Evolutionary conservation across 179 eudicot genomes (phyloP), one percentile per base, ranked within the genome.

Genomic region (Patellifolia procumbens): DNA sequence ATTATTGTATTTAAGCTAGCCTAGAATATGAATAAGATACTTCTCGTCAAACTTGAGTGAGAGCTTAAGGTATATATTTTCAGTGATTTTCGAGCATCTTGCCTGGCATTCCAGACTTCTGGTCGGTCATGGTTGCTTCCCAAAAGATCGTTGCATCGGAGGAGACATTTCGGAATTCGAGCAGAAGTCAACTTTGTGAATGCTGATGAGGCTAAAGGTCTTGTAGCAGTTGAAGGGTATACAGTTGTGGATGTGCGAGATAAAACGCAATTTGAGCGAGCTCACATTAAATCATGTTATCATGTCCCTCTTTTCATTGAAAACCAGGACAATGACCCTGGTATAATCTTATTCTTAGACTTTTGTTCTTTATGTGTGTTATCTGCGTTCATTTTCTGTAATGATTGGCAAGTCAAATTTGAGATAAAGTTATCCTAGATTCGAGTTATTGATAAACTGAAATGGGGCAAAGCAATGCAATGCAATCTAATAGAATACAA

Each of bases 221-320:
- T 95, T 20, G 77, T 91, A 29, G 82, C 87, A 62, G 85, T n/a
- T 45, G 87, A 91, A 46, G 99, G 97, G 13, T 95, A 86, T 78
- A 72, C 91, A 48, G 68, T 95, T 48, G 73, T 95, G 28, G 99
- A 95, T 84, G 96, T 95, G 49, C 87, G 99, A 39, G 99, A 95
- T 64, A 80, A 68, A 56, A 76, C 58, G 66, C 99, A 95, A 53
- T 91, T 76, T 70, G 91, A 87, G 20, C 86, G 99, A 48, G 95
- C 99, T 35, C 99, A 93, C 83, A 91, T 95, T 73, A 91, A 91
- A 77, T 85, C 86, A n/a, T 87, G 93, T 76, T 84, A 90, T 68
- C 97, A 95, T 76, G 87, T 85, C 32, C 99, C 99, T 43, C 86
- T 95, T 12, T 95, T 95, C 79, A 88, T 95, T 3, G 93, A 90